Base-by-base conservation (phyloP, 2,329 filamentous ascomycete species). In the Diplodia seriata region DNA sequence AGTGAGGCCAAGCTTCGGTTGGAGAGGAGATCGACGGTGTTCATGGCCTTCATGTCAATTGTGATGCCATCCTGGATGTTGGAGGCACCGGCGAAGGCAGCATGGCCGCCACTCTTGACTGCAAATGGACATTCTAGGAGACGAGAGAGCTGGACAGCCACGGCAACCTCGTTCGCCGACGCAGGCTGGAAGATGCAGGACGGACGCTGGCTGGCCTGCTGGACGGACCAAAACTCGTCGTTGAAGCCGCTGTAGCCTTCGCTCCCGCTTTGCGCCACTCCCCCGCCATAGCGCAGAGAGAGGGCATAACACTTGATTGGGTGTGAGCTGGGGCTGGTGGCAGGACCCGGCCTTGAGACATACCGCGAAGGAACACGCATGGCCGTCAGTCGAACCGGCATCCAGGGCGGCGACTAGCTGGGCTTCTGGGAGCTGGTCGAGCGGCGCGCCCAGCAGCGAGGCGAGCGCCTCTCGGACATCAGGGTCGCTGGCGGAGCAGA, bases 41-140 rank as follows among this genome's bases (percentile, higher is more conserved):
- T 75, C 61, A 81, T 68, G 18, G 71, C 70, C 29, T 75, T 74
- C 36, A 84, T 73, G 66, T 80, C 80, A 59, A 84, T 76, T 1
- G 81, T 82, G 9, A 84, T 79, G 3, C 82, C 82, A 33, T 74
- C 73, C 0, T 77, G 71, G 18, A 81, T 80, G 66, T 79, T 81
- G 7, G 80, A 80, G 11, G 77, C 76, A 26, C 81, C 81, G 0
- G 76, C 73, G 67, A 78, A 77, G 3, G 76, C 72, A 23, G 77
- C 76, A 69, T 84, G 82, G 2, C 83, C 82, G 36, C 82, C 82
- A 59, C 79, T 77, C 64, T 80, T 81, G 2, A 84, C 76, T 2
- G 80, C 80, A 66, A 83, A 82, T 77, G 73, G 74, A 54, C 76
- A 78, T 57, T 71, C 63, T 12, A 70, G 69, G 50, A 72, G 68